Evolutionary conservation across 352 stramenopile genomes (phyloP).

Genomic region (Ophiocytium majus): DNA sequence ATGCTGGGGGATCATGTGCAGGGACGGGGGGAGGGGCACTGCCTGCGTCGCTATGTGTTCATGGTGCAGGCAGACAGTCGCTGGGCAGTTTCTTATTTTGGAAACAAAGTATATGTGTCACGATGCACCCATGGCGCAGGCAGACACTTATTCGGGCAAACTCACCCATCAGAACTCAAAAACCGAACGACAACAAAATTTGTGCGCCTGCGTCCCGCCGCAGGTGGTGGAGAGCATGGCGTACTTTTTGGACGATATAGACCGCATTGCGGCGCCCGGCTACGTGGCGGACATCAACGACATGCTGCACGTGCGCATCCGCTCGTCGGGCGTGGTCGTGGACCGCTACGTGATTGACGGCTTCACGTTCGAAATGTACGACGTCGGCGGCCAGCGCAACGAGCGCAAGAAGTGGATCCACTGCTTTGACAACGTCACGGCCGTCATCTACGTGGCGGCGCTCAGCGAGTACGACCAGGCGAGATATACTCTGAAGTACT

Average conservation of each 20-base stretch:
- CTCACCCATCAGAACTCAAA: too few species aligned
- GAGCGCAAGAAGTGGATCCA: constrained; percentile 73
- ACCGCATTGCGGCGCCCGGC: constrained; percentile 80
- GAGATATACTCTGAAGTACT: too few species aligned
- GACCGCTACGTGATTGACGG: constrained; percentile 73
- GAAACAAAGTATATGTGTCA: too few species aligned
- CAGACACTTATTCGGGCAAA: too few species aligned
- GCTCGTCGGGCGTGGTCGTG: constrained; percentile 88
- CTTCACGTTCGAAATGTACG: constrained; percentile 67
- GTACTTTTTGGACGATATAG: constrained; percentile 91
- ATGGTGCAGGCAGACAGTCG: too few species aligned
- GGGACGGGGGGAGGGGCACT: too few species aligned
- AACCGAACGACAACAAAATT: too few species aligned
- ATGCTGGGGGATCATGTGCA: too few species aligned
- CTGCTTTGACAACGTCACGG: constrained; percentile 70
- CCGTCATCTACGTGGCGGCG: constrained; percentile 85
- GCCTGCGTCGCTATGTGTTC: too few species aligned
- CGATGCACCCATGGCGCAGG: too few species aligned
- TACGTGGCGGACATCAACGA: constrained; percentile 88
- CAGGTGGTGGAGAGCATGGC: constrained; percentile 84
- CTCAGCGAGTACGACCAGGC: constrained; percentile 82
- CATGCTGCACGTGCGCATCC: constrained; percentile 87
- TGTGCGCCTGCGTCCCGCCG: constrained; percentile 1
- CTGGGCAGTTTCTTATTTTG: too few species aligned
- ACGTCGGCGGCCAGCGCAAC: constrained; percentile 69